Conservation (phyloP, 2,329 filamentous ascomycete species). For the Blumeria hordei region DNA sequence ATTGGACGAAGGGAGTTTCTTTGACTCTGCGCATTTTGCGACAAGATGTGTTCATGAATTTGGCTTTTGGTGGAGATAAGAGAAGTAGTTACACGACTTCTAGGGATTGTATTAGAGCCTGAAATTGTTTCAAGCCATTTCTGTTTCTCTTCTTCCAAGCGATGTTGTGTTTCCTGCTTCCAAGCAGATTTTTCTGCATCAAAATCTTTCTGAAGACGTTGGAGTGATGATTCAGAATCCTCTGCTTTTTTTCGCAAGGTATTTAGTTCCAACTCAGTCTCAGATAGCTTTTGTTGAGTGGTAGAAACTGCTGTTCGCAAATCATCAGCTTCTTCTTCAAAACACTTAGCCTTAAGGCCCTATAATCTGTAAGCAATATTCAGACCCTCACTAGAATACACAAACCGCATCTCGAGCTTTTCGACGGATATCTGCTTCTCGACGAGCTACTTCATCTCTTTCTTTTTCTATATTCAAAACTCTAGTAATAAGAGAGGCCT, state of each 20-base stretch:
- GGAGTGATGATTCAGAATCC: slow-evolving; percentile 38
- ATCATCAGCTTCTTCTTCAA: slow-evolving; percentile 67
- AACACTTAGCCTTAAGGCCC: slow-evolving; percentile 31
- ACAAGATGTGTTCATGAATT: slow-evolving; percentile 15
- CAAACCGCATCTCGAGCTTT: slow-evolving; percentile 70
- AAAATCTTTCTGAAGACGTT: slow-evolving; percentile 29
- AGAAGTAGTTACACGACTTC: slow-evolving; percentile 14
- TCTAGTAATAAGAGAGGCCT: slow-evolving; percentile 59
- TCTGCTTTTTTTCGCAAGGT: slow-evolving; percentile 39
- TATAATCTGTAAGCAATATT: slow-evolving; percentile 17
- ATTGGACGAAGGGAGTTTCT: slow-evolving; percentile 12
- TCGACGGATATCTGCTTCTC: slow-evolving; percentile 69
- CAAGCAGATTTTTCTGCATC: slow-evolving; percentile 32
- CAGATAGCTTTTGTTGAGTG: slow-evolving; percentile 36
- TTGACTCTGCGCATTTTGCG: slow-evolving; percentile 16
- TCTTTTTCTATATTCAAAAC: slow-evolving; percentile 67
- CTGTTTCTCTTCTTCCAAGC: slow-evolving; percentile 37
- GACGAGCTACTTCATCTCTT: slow-evolving; percentile 58
- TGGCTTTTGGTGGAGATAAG: slow-evolving; percentile 13
- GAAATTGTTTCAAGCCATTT: slow-evolving; percentile 28
- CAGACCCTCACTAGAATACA: slow-evolving; percentile 4
- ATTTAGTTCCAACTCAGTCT: slow-evolving; percentile 33
- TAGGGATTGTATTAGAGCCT: slow-evolving; percentile 9
- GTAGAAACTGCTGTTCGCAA: slow-evolving; percentile 36
- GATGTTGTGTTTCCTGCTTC: slow-evolving; percentile 30